A percentile compares a stretch with the other conserved stretches of the same genome.
Conservation (phyloP, 176 grass and related monocot species). For the maize (Zea mays) region Zm-B73-REFERENCE-NAM-5.0 NC_050096.1:11557501-11558000, state of each 20-base stretch:
- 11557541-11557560: conserved; percentile 6
- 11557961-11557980: neutral
- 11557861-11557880: neutral
- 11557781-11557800: too few species aligned
- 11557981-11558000: too few species aligned
- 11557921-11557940: neutral
- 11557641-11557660: neutral
- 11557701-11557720: neutral
- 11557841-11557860: neutral
- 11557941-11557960: too few species aligned
- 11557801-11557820: too few species aligned
- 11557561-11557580: neutral
- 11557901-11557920: neutral
- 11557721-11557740: too few species aligned
- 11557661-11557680: conserved; percentile 33
- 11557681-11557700: conserved; percentile 38
- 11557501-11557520: conserved; percentile 35
- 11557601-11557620: conserved; percentile 14
- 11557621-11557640: neutral
- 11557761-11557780: too few species aligned
- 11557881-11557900: conserved; percentile 32
- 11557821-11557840: too few species aligned
- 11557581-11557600: neutral
- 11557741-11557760: too few species aligned
- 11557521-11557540: conserved; percentile 14